phyloP scores from a whole-genome alignment of 257 asterid genomes.

The Salvia miltiorrhiza region DNA sequence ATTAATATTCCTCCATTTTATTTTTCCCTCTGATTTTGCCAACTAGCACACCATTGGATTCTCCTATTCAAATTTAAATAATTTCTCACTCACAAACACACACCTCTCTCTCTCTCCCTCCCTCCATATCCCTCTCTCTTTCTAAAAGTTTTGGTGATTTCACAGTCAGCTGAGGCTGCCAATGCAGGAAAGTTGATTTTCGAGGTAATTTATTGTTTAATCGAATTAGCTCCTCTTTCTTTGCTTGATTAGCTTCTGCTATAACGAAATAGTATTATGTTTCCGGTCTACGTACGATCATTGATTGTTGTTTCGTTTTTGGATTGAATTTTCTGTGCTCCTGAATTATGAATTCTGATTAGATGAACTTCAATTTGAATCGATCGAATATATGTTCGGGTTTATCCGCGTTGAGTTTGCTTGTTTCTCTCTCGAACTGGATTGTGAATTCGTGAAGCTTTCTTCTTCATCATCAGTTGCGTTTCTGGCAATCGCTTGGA shows the following conservation, averaged over 20 bases:
- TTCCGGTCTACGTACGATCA: not conserved
- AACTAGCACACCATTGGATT: conserved; percentile 23
- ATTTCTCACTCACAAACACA: not conserved
- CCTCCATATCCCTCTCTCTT: not conserved
- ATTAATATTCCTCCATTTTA: not conserved
- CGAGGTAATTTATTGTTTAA: conserved; percentile 24
- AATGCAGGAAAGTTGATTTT: conserved; percentile 21
- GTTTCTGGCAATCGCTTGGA: not conserved
- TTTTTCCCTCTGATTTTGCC: conserved; percentile 3
- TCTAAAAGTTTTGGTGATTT: conserved; percentile 12
- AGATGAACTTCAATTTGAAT: conserved; percentile 8
- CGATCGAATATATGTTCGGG: conserved; percentile 17
- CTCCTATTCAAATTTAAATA: conserved; percentile 20
- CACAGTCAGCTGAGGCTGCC: conserved; percentile 18
- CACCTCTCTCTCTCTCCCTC: not conserved
- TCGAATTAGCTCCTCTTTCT: not conserved
- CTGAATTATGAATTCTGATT: conserved; percentile 2
- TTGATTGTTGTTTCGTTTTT: not conserved
- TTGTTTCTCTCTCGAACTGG: not conserved
- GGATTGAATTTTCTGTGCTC: not conserved
- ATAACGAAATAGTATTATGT: not conserved
- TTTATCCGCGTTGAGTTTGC: conserved; percentile 5
- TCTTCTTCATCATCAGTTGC: not conserved
- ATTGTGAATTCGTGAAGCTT: not conserved
- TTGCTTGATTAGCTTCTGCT: conserved; percentile 4